Evolutionary conservation across 352 stramenopile genomes (phyloP).

Genomic region (Phytophthora brassicae): DNA sequence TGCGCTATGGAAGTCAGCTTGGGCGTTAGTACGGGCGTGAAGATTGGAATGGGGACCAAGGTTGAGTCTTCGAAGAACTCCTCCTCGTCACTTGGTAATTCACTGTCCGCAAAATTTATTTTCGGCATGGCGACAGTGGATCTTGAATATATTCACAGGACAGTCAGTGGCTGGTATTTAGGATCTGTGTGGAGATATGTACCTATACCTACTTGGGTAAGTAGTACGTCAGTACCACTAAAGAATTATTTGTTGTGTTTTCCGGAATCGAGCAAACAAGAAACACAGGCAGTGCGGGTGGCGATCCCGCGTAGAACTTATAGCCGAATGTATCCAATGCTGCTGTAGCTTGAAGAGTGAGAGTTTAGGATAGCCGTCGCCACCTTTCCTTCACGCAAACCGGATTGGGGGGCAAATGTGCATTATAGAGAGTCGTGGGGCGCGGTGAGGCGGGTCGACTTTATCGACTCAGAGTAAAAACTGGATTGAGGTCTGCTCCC

Average conservation of each 20-base stretch:
- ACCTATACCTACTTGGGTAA: background rate
- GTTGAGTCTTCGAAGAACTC: background rate
- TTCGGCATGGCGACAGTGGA: background rate
- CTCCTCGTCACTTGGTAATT: background rate
- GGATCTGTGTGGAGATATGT: no score
- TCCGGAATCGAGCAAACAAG: background rate
- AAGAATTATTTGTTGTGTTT: background rate
- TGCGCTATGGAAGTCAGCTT: background rate
- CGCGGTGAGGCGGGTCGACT: no score
- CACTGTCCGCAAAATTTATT: background rate
- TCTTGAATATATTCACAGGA: no score
- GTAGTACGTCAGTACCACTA: background rate
- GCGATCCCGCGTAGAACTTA: background rate
- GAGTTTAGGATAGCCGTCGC: no score
- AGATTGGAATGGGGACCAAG: background rate
- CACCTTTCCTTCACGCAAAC: no score
- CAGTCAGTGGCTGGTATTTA: no score
- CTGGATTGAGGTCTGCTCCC: background rate
- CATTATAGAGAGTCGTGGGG: no score
- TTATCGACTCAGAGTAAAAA: no score
- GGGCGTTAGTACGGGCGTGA: background rate
- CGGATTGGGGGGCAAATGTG: no score
- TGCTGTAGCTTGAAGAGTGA: no score
- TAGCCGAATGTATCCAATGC: background rate
- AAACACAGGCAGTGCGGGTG: background rate